Evolutionary conservation across 164 flowering plant species (phyloP), one percentile per base, ranked within the genome.

Genomic region (Annona cherimola): DNA sequence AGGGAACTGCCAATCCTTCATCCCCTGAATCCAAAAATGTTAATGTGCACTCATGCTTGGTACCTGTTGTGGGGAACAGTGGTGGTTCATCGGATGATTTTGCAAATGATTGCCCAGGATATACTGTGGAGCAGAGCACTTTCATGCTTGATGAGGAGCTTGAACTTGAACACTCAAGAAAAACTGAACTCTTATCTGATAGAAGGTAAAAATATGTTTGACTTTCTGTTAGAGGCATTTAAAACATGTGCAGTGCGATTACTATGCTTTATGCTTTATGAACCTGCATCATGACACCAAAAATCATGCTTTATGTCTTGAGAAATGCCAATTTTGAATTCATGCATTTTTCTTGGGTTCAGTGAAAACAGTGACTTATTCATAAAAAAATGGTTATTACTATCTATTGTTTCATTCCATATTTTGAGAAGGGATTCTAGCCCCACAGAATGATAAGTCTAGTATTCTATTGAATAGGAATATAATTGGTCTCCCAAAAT

Each of bases 81-180:
- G 78, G 68, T 74, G 84, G 73, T 67, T 61, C 80, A 1, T 82
- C 91, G 64, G 76, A 75, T 76, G 92, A 87, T 74, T 89, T 86
- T 81, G 75, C 84, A 14, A 78, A 71, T 72, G 72, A 63, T 1
- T 41, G 69, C 46, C 54, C 69, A 50, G 66, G 45, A 18, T 80
- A 43, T 72, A 41, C 35, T 8, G 78, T 67, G 46, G 83, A 80
- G 18, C 80, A 75, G 35, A 80, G 75, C 77, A 85, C 97, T 67
- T 94, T 94, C 76, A 77, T 89, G 90, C 88, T 94, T 72, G 98
- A 94, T 71, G 97, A 94, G 77, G 98, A 94, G 84, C 82, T 94
- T 63, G 97, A 94, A 76, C 61, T 84, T 67, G 96, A 92, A 83
- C 88, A 77, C 1, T 54, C 12, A 9, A 81, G 72, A 66, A 83